Percentiles rank a stretch among this genome's conserved stretches.
phyloP scores from a whole-genome alignment of 139 green algal genomes.

The Astrephomene gubernaculifera region DNA sequence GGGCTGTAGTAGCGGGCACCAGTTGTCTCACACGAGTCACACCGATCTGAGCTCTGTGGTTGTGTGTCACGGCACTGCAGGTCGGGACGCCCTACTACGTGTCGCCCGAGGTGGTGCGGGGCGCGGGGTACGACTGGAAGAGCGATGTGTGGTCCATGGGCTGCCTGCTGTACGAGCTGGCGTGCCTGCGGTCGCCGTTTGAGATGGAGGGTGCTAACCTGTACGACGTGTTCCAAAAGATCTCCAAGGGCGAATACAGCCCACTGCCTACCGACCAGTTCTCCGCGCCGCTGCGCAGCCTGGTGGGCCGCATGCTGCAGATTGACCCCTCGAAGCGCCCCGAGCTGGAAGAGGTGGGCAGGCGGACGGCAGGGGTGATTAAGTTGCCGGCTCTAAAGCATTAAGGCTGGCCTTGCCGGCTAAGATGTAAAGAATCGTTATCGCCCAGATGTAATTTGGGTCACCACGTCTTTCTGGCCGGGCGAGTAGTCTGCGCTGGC shows the following conservation, averaged over 20 bases:
- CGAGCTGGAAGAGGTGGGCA: conserved; percentile 62
- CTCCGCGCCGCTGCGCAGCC: conserved; percentile 51
- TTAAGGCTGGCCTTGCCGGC: too few relatives aligned
- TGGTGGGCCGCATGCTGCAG: conserved; percentile 61
- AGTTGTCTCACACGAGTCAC: too few relatives aligned
- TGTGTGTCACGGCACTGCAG: conserved; percentile 52
- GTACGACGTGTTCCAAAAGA: conserved; percentile 70
- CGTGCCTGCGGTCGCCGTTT: conserved; percentile 64
- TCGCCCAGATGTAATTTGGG: too few relatives aligned
- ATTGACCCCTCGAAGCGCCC: conserved; percentile 57
- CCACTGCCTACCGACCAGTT: conserved; percentile 62
- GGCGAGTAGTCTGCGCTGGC: too few relatives aligned
- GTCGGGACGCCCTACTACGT: conserved; percentile 76
- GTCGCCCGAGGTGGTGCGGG: conserved; percentile 67
- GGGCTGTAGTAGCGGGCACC: too few relatives aligned
- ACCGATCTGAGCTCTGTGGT: too few relatives aligned
- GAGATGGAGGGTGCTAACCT: conserved; percentile 73
- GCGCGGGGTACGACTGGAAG: conserved; percentile 73
- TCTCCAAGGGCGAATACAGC: conserved; percentile 64
- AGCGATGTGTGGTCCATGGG: conserved; percentile 72
- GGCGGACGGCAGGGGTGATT: too few relatives aligned
- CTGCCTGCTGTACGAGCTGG: conserved; percentile 74
- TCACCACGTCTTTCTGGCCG: too few relatives aligned
- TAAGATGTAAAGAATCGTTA: too few relatives aligned
- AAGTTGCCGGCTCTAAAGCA: too few relatives aligned